Base-by-base conservation (phyloP, 352 stramenopile species). In the Phytophthora citricola region DNA sequence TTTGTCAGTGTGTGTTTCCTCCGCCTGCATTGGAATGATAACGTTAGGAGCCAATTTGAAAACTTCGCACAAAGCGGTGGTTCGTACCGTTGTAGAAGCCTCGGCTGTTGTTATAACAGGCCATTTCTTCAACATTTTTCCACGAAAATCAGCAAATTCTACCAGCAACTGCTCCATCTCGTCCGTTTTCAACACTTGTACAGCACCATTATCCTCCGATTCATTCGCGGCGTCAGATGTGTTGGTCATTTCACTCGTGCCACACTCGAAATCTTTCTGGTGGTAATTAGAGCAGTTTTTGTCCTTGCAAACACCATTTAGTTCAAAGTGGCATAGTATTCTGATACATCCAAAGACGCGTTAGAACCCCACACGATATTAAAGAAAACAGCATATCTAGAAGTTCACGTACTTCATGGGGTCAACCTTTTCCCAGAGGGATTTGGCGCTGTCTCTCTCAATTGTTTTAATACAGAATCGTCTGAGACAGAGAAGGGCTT, bases 231-330 rank as follows among this genome's bases (percentile, higher is more conserved):
- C 34, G n/a, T 44, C 27, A 10, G 5, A 53, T 22, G 14, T 7
- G 34, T 39, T 56, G 11, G 17, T 36, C 17, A 32, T 24, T 5
- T 66, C 49, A 0, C 26, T 46, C 0, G 31, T 44, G 8, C 50
- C 20, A 38, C 26, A 2, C 5, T 78, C 56, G 61, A 87, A 87
- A 47, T 94, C 86, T 49, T 79, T 78, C 32, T 79, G 66, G 40
- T 94, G 86, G 58, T 89, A 82, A 24, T 85, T 87, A 1, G 67
- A 66, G 44, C 86, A 94, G 41, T 84, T 90, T 3, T 77, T 66
- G 40, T 94, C 86, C 31, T 92, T 92, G 69, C 86, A 94, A 29
- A 88, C 76, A 6, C 86, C 86, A 41, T 85, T 89, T 34, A 92
- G 63, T 27, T 94, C 86, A 55, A 81, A 94, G 26, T 86, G 75